Conservation (phyloP, 768 basidiomycete species). For the Cyathus striatus region DNA sequence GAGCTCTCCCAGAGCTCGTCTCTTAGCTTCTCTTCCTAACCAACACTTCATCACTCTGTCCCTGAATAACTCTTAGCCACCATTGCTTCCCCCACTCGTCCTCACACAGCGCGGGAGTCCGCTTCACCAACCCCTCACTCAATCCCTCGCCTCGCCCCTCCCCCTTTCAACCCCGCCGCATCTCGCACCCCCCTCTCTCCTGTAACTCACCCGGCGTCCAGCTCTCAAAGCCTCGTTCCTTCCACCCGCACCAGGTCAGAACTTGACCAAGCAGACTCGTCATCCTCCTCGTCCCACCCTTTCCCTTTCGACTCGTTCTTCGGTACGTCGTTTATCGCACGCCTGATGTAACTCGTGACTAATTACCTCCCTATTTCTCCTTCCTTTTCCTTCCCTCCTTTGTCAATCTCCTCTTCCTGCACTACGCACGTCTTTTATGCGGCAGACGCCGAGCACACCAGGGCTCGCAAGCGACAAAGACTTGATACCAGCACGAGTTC, state of each 20-base stretch:
- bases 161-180: conserved; percentile 17
- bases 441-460: conserved; percentile 45
- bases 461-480: conserved; percentile 72
- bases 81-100: conserved; percentile 67
- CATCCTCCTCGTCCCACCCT: conserved; percentile 17
- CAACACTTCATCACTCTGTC: conserved; percentile 17
- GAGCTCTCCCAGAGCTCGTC: too few relatives aligned
- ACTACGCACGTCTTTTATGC: conserved; percentile 13
- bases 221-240: conserved; percentile 49
- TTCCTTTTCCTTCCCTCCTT: conserved; percentile 6
- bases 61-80: conserved; percentile 27
- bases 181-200: conserved; percentile 4
- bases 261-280: conserved; percentile 47
- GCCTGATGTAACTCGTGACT: conserved; percentile 4
- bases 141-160: conserved; percentile 15
- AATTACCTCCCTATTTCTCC: conserved; percentile 6
- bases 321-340: conserved; percentile 26
- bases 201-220: conserved; percentile 8
- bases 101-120: conserved; percentile 53
- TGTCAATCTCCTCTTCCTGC: conserved; percentile 6
- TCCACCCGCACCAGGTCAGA: conserved; percentile 59
- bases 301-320: conserved; percentile 21
- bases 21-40: not conserved
- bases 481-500: conserved; percentile 36
- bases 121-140: conserved; percentile 32